Conservation (phyloP, 129 eudicot species). For the Glebionis coronaria region DNA sequence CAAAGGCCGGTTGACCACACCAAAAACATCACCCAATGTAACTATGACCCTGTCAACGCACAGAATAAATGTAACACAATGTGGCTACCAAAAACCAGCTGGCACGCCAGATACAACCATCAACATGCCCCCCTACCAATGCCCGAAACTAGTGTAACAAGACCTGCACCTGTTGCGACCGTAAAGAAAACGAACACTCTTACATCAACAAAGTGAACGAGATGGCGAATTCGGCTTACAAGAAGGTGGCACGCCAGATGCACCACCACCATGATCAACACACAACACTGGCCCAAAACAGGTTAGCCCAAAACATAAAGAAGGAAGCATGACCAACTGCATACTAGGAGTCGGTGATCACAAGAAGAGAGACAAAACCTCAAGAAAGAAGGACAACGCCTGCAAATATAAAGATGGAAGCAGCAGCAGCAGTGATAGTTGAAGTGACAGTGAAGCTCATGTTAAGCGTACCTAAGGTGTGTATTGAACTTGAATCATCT, state of each 20-base stretch:
- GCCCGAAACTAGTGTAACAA: slow-evolving; percentile 25
- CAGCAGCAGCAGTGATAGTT: slow-evolving; percentile 37
- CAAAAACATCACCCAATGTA: slow-evolving; percentile 15
- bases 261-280: slow-evolving; percentile 35
- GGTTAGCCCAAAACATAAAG: slow-evolving; percentile 18
- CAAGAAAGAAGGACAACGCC: slow-evolving; percentile 24
- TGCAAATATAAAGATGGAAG: slow-evolving; percentile 26
- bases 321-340: slow-evolving; percentile 19
- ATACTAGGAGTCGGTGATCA: slow-evolving; percentile 18
- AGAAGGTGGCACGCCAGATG: slow-evolving; percentile 29
- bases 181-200: slow-evolving; percentile 26
- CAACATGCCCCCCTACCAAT: slow-evolving; percentile 12
- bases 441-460: slow-evolving; percentile 31
- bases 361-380: slow-evolving; percentile 23
- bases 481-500: not conserved
- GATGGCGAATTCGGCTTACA: slow-evolving; percentile 35
- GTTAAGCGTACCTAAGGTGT: slow-evolving; percentile 22
- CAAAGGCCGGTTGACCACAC: slow-evolving; percentile 31
- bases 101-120: slow-evolving; percentile 10
- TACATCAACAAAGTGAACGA: slow-evolving; percentile 30
- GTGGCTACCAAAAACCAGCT: slow-evolving; percentile 25
- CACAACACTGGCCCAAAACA: slow-evolving; percentile 14
- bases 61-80: slow-evolving; percentile 21
- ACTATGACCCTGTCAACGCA: slow-evolving; percentile 18
- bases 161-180: slow-evolving; percentile 22